Conservation (phyloP, 2,329 filamentous ascomycete genomes). For the Paracamarosporium sp. region DNA sequence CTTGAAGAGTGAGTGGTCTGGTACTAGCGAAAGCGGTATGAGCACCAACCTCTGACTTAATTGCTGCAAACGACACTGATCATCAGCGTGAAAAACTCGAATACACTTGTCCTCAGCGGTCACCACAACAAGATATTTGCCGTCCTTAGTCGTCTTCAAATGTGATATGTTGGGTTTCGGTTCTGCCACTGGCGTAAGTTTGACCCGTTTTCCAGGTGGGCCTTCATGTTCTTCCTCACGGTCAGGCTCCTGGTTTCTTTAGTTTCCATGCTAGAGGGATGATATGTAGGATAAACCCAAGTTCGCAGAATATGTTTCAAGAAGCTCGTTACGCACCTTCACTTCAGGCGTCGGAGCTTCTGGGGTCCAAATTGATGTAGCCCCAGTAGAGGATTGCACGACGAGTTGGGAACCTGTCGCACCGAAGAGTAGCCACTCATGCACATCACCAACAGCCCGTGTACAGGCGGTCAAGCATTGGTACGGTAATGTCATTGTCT, state of each 20-base stretch:
- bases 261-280: constrained; percentile 5
- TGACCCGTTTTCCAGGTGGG: constrained; percentile 51
- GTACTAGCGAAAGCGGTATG: background rate
- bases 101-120: constrained; percentile 93
- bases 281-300: too few species aligned
- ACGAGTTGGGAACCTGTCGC: constrained; percentile 77
- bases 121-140: constrained; percentile 74
- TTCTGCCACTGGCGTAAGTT: constrained; percentile 40
- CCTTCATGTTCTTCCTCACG: constrained; percentile 35
- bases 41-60: constrained; percentile 72
- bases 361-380: constrained; percentile 36
- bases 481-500: constrained; percentile 46
- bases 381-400: constrained; percentile 45
- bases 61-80: constrained; percentile 67
- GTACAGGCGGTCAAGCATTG: constrained; percentile 46
- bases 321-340: constrained; percentile 29
- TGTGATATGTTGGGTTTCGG: constrained; percentile 70
- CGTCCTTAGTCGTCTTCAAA: constrained; percentile 68
- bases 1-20: constrained; percentile 53
- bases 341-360: constrained; percentile 18
- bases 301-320: background rate
- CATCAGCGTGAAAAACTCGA: constrained; percentile 76
- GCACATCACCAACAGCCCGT: constrained; percentile 13
- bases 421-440: constrained; percentile 67
- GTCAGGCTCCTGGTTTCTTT: constrained; percentile 21